phyloP scores from a whole-genome alignment of 495 filamentous ascomycete species.

The Trichoderma virens region DNA sequence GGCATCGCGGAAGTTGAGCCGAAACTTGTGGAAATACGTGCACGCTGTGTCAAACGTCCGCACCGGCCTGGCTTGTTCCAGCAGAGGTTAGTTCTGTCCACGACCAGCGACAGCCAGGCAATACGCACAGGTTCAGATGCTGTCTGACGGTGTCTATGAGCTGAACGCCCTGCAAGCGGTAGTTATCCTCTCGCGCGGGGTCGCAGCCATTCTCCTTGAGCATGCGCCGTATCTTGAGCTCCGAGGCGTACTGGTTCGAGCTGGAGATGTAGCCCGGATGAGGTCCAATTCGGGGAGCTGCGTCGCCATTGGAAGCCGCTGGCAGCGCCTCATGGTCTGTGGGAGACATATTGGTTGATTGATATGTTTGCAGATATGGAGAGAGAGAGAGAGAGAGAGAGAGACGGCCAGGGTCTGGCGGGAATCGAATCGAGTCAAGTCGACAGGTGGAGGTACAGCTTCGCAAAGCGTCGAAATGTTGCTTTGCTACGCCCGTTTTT shows the following conservation, averaged over 20 bases:
- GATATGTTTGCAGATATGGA: neutral
- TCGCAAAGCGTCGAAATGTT: neutral
- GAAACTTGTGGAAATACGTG: slow-evolving; percentile 83
- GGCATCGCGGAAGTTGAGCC: slow-evolving; percentile 64
- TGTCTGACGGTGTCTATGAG: slow-evolving; percentile 75
- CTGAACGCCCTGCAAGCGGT: slow-evolving; percentile 66
- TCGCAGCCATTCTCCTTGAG: slow-evolving; percentile 31
- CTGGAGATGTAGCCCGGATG: slow-evolving; percentile 31
- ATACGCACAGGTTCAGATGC: slow-evolving; percentile 58
- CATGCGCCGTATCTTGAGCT: slow-evolving; percentile 30
- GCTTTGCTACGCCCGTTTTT: neutral
- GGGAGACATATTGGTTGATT: neutral
- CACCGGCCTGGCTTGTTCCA: slow-evolving; percentile 48
- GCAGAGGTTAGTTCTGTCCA: slow-evolving; percentile 13
- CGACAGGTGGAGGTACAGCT: neutral
- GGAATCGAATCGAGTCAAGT: neutral
- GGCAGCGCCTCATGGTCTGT: neutral
- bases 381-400: neutral
- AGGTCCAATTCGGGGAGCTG: slow-evolving; percentile 20
- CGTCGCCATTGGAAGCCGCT: neutral
- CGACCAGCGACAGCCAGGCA: slow-evolving; percentile 11
- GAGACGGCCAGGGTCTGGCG: no score
- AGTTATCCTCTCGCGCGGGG: slow-evolving; percentile 51
- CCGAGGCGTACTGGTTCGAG: slow-evolving; percentile 32
- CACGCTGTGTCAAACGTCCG: slow-evolving; percentile 79